phyloP scores from a whole-genome alignment of 1,284 basidiomycete genomes.

The Trametes sp. region DNA sequence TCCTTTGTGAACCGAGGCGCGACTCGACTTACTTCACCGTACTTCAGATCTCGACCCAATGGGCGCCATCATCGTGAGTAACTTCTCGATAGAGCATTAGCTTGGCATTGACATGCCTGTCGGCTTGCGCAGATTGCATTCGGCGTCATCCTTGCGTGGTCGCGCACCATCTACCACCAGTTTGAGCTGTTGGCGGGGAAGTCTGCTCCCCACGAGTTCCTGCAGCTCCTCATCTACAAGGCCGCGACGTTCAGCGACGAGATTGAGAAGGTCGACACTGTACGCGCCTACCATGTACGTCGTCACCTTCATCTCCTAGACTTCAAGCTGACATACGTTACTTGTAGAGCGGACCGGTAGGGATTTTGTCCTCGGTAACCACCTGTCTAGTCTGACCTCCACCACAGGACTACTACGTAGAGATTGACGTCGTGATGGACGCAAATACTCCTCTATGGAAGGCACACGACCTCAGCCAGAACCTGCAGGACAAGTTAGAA shows the following conservation, averaged over 20 bases:
- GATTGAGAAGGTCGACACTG: constrained; percentile 89
- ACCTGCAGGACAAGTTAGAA: constrained; percentile 94
- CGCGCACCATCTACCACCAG: constrained; percentile 76
- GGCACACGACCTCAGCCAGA: constrained; percentile 92
- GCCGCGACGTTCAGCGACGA: constrained; percentile 87
- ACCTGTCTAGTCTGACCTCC: background rate
- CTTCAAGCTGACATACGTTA: background rate
- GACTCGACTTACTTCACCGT: constrained; percentile 7
- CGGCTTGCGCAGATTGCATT: constrained; percentile 65
- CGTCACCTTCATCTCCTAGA: background rate
- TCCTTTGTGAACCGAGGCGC: background rate
- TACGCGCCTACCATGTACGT: constrained; percentile 86
- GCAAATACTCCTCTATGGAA: constrained; percentile 90
- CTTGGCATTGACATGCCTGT: background rate
- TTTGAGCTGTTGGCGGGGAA: constrained; percentile 92
- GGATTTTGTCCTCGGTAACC: constrained; percentile 31
- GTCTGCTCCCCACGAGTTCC: constrained; percentile 89
- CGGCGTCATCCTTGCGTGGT: constrained; percentile 87
- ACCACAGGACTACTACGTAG: constrained; percentile 85
- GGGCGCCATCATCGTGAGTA: constrained; percentile 78
- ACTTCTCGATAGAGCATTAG: background rate
- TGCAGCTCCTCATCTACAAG: constrained; percentile 94
- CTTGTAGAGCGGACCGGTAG: constrained; percentile 69
- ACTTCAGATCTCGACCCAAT: constrained; percentile 76
- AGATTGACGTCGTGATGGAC: constrained; percentile 95